These are phyloP conservation scores for Curvularia sp. DNA, from an alignment of 2,329 filamentous ascomycete genomes.

Conservation along the genomic window DNA sequence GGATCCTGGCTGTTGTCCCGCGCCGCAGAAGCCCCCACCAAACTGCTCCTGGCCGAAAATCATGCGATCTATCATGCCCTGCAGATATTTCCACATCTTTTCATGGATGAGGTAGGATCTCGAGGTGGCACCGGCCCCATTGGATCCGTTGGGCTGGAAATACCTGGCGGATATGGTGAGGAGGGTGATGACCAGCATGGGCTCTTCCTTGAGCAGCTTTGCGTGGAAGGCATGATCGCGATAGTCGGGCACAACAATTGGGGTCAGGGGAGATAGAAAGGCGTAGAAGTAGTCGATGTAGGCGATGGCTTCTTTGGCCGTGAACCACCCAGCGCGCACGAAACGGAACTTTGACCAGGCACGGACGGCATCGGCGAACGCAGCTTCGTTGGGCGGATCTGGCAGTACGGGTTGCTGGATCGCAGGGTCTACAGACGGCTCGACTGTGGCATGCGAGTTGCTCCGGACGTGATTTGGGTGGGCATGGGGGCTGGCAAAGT, in stretches of 20 bases:
- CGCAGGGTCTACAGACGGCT: conserved; percentile 42
- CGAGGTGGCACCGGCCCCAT: conserved; percentile 70
- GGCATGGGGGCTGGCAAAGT: conserved; percentile 45
- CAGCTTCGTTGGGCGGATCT: conserved; percentile 45
- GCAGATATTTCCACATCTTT: conserved; percentile 91
- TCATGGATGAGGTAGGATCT: conserved; percentile 92
- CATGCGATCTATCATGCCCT: conserved; percentile 92
- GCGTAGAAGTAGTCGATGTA: conserved; percentile 97
- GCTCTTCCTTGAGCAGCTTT: conserved; percentile 85
- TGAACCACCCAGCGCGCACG: conserved; percentile 97
- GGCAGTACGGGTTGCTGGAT: conserved; percentile 38
- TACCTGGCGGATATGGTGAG: conserved; percentile 91
- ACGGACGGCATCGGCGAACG: conserved; percentile 70
- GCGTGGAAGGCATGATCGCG: conserved; percentile 79
- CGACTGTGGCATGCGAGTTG: conserved; percentile 33
- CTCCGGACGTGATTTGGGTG: conserved; percentile 33
- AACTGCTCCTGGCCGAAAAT: conserved; percentile 97
- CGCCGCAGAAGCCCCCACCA: conserved; percentile 83
- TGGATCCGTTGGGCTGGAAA: conserved; percentile 75
- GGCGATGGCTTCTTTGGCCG: conserved; percentile 86
- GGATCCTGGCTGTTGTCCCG: conserved; percentile 70
- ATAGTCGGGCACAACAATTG: conserved; percentile 91
- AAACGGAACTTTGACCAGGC: conserved; percentile 95
- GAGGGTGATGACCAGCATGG: conserved; percentile 88
- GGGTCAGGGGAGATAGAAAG: conserved; percentile 88